Evolutionary conservation across 2,329 filamentous ascomycete species (phyloP), one percentile per base, ranked within the genome.

Genomic region (Zalaria sp.): DNA sequence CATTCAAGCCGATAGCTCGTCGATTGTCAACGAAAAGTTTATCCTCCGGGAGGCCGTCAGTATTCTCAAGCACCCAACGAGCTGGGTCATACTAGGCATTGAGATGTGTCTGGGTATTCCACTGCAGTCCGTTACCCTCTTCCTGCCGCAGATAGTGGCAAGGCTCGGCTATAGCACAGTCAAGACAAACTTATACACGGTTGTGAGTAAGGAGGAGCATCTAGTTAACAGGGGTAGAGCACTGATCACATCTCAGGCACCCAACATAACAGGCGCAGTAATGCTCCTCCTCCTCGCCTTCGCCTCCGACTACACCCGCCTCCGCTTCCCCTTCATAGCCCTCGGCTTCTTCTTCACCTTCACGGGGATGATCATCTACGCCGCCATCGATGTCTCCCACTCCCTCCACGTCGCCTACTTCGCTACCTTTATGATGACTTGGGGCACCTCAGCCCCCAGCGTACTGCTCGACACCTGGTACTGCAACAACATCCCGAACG

Each of bases 401-500:
- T 65, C 81, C 34, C 57, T 81, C n/a, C 67, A 71, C 3, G 67
- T 85, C 1, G 82, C 81, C 0, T 87, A 87, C 53, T 86, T 78
- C 48, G 80, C 81, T 4, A 78, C 73, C 42, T 88, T 87, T 58
- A 82, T 87, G 79, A 85, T 87, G 80, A 81, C 77, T 7, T 86
- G 81, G 57, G 83, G 83, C 10, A 85, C 81, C 0, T 79, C 77
- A 1, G 81, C 82, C 0, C 82, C 83, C 0, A 82, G 76, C 0
- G 81, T 87, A 5, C 66, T 88, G 8, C 65, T 79, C 10, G 64
- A 77, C 49, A 67, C 75, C 43, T 81, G 78, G 79, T 87, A 86
- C 62, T 88, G 84, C 63, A 88, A 88, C 66, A 89, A 89, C 56
- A 73, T 86, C 43, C 81, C 82, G 1, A 73, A 88, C 52, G 83